phyloP scores from a whole-genome alignment of 2,329 filamentous ascomycete genomes.

The Seiridium cupressi region DNA sequence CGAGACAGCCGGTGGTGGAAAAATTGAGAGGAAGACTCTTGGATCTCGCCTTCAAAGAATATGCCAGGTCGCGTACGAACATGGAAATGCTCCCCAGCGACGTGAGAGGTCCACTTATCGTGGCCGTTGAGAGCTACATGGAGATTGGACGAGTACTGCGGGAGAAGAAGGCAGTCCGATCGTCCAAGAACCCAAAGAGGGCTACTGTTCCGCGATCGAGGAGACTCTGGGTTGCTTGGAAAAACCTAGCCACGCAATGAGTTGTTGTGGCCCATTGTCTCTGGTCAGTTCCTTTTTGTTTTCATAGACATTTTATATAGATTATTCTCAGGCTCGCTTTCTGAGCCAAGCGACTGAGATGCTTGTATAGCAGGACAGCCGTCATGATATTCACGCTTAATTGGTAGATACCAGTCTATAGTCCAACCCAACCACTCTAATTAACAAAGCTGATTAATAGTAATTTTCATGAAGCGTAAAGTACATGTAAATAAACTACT shows the following conservation, averaged over 20 bases:
- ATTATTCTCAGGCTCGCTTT: background rate
- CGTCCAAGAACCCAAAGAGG: slow-evolving; percentile 19
- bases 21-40: slow-evolving; percentile 53
- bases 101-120: slow-evolving; percentile 61
- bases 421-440: no score
- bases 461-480: no score
- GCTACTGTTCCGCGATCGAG: slow-evolving; percentile 27
- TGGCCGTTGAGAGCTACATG: slow-evolving; percentile 75
- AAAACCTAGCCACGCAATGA: slow-evolving; percentile 17
- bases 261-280: background rate
- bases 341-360: background rate
- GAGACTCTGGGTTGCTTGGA: slow-evolving; percentile 30
- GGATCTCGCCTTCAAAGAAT: slow-evolving; percentile 59
- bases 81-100: slow-evolving; percentile 62
- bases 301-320: background rate
- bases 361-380: background rate
- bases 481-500: no score
- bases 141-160: slow-evolving; percentile 67
- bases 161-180: slow-evolving; percentile 24
- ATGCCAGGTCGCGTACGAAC: slow-evolving; percentile 49
- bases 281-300: background rate
- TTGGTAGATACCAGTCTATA: no score
- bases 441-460: no score
- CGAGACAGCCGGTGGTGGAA: slow-evolving; percentile 45
- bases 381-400: background rate